Evolutionary conservation across 371 early-diverging fungal genomes (phyloP), one percentile per base, ranked within the genome.

Genomic region (Cokeromyces recurvatus): DNA sequence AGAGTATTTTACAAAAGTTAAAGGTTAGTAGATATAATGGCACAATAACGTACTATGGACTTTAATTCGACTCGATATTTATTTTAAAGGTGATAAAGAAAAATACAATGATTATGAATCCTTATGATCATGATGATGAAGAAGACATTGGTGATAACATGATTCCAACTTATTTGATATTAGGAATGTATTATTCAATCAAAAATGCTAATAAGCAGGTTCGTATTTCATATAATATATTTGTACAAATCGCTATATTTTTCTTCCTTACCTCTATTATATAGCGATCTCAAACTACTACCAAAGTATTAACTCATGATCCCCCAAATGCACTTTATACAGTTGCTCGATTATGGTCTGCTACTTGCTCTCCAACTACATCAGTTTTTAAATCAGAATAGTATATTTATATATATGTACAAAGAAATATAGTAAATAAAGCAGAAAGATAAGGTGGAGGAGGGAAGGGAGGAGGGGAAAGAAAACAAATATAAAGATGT

Each of bases 311-410:
- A 4, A 14, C 35, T 9, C 15, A 34, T 11, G n/a, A 34, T 4
- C 36, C 57, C 1, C 57, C 57, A 1, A 35, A 57, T 51, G 51
- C 57, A 6, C 23, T 51, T 6, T 32, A 21, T 32, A 36, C 57
- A 6, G 29, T 57, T 8, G 25, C 46, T 21, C 35, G 32, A 27
- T 20, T 57, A 24, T 57, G 57, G 57, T 57, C 57, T 3, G 14
- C 43, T 15, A 47, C 46, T 15, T 44, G 39, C n/a, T 54, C 48
- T 20, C n/a, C 43, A 11, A 16, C 27, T 21, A 21, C 29, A 15
- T 11, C 32, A 20, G 29, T n/a, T n/a, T n/a, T n/a, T n/a, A n/a
- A n/a, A n/a, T n/a, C n/a, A n/a, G n/a, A n/a, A n/a, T n/a, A n/a
- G n/a, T n/a, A n/a, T n/a, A n/a, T n/a, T n/a, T n/a, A n/a, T n/a